Evolutionary conservation across 78 protist species (phyloP), one percentile per base, ranked within the genome.

Genomic region (Creolimax fragrantissima): DNA sequence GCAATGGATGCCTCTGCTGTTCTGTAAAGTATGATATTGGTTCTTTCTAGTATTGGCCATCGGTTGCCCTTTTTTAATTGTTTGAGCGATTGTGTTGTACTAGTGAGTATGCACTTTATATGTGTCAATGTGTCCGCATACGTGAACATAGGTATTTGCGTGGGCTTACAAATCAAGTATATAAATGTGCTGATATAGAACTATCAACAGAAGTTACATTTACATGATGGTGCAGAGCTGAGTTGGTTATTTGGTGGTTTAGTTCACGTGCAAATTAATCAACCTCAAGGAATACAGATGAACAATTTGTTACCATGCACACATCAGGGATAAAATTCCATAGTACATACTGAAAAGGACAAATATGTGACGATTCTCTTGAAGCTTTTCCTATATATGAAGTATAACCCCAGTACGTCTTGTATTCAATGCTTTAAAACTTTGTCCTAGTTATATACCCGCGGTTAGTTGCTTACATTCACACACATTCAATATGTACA

Each of bases 1-100:
- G 91, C 35, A 96, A 96, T 67, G 97, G 97, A 35, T 96, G 97
- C 83, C 32, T 96, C 32, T 96, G 97, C 92, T 96, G 97, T 94
- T n/a, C 90, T 5, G 96, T 95, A 35, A 89, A 92, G 92, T 35
- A 41, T 3, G 41, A 17, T 3, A 45, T 5, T 5, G n/a, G n/a
- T 11, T 35, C 36, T 35, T 5, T n/a, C 89, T 45, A 7, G 35
- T 81, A 88, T 5, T 5, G 6, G 39, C 36, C 7, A 4, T 83
- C 6, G 3, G 81, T 3, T 32, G 3, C 42, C 11, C 3, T 32
- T 74, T 67, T n/a, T 11, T 44, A 67, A 5, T 3, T 5, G 41
- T 3, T 90, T 90, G 47, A 36, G 11, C 5, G 42, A 3, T 24
- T 35, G 39, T 17, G 3, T 35, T 4, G 5, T 83, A 4, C 5